Evolutionary conservation across 495 filamentous ascomycete genomes (phyloP).

Genomic region (Daldinia childiae): DNA sequence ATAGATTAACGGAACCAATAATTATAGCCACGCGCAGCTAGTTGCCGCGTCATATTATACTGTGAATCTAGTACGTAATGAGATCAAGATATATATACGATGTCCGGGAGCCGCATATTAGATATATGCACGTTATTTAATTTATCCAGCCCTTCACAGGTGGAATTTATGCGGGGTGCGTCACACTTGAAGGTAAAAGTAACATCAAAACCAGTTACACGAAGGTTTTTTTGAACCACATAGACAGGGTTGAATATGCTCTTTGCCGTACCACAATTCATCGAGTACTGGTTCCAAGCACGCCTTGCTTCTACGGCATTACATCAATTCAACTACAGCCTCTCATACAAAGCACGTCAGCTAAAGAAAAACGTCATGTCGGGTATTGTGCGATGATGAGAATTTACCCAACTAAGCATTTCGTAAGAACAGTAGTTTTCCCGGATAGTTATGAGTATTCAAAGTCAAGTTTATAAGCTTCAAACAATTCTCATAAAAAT

Average conservation of each 20-base stretch:
- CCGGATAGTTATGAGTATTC: too few species aligned
- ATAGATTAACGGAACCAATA: slow-evolving; percentile 9
- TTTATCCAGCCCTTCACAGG: slow-evolving; percentile 32
- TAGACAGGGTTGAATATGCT: slow-evolving; percentile 3
- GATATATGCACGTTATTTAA: slow-evolving; percentile 16
- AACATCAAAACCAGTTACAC: slow-evolving; percentile 34
- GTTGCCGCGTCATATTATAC: neutral
- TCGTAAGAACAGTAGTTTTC: neutral
- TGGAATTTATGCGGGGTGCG: slow-evolving; percentile 27
- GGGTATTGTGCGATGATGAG: neutral
- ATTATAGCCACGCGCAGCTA: neutral
- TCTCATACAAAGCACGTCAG: slow-evolving; percentile 20
- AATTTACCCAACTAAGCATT: neutral
- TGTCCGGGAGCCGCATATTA: slow-evolving; percentile 33
- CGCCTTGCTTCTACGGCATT: slow-evolving; percentile 30
- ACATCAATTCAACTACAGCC: slow-evolving; percentile 19
- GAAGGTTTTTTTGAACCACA: neutral
- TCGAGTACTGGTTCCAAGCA: slow-evolving; percentile 21
- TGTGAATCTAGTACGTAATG: slow-evolving; percentile 21
- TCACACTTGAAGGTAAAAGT: slow-evolving; percentile 32
- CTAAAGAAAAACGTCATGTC: neutral
- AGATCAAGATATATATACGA: slow-evolving; percentile 9
- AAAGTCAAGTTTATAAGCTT: too few species aligned
- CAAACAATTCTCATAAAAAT: neutral
- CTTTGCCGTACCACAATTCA: slow-evolving; percentile 20